A percentile compares a stretch with the other conserved stretches of the same genome.
These are phyloP conservation scores for Gamarada debralockiae DNA, from an alignment of 495 filamentous ascomycete species.

Conservation along the genomic window DNA sequence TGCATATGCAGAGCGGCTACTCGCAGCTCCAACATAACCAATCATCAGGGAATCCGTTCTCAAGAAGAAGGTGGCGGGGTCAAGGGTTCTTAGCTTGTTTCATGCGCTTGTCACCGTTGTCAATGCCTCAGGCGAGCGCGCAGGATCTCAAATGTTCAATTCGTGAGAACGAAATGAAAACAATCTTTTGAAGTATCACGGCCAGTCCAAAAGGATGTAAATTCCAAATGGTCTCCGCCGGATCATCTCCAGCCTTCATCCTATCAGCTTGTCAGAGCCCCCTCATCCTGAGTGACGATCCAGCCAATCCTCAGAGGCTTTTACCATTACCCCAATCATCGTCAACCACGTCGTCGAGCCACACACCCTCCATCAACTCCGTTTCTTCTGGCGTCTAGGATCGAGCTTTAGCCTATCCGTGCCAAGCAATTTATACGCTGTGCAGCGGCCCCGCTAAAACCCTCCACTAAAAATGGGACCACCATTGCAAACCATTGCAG, in stretches of 20 bases:
- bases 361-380: neutral
- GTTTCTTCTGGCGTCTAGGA: conserved; percentile 11
- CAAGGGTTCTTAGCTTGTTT: conserved; percentile 25
- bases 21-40: conserved; percentile 24
- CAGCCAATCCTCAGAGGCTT: conserved; percentile 8
- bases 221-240: conserved; percentile 3
- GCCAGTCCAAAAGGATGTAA: too few species aligned
- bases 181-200: neutral
- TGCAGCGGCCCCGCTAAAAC: conserved; percentile 15
- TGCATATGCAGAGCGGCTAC: conserved; percentile 26
- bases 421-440: conserved; percentile 19
- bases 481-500: conserved; percentile 2
- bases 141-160: neutral
- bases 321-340: conserved; percentile 19
- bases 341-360: conserved; percentile 20
- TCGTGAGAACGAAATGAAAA: neutral
- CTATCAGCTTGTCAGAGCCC: conserved; percentile 19
- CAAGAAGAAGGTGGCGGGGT: conserved; percentile 9
- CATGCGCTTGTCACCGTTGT: conserved; percentile 8
- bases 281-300: conserved; percentile 14
- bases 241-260: conserved; percentile 1
- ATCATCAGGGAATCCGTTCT: conserved; percentile 9
- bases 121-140: neutral
- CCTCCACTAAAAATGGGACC: neutral
- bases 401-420: conserved; percentile 18